These are phyloP conservation scores for Fusarium solani-melongenae DNA, from an alignment of 2,329 filamentous ascomycete species.

Conservation along the genomic window DNA sequence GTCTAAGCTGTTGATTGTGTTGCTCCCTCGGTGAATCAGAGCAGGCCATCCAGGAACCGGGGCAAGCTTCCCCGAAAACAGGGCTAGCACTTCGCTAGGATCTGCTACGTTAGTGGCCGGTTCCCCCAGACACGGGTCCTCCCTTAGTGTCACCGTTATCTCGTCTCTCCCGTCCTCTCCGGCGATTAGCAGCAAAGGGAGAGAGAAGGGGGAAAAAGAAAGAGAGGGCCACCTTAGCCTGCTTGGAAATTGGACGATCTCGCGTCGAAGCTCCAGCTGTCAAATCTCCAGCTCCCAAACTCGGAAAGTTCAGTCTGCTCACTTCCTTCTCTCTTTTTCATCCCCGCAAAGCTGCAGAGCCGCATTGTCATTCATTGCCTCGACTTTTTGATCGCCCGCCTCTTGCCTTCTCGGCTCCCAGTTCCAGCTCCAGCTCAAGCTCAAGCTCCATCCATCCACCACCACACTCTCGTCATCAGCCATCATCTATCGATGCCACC, in stretches of 20 bases:
- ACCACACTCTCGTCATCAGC: slow-evolving; percentile 14
- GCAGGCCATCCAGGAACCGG: slow-evolving; percentile 12
- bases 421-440: background rate
- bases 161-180: background rate
- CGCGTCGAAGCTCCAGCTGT: background rate
- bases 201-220: background rate
- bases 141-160: slow-evolving; percentile 21
- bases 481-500: slow-evolving; percentile 15
- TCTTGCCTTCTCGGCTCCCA: background rate
- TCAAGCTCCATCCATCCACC: background rate
- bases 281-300: background rate
- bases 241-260: background rate
- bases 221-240: background rate
- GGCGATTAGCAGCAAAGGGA: background rate
- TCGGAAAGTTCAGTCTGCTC: background rate
- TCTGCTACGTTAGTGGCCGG: slow-evolving; percentile 27
- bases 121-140: slow-evolving; percentile 20
- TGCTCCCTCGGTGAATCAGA: slow-evolving; percentile 18
- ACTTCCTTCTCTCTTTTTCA: slow-evolving; percentile 15
- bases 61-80: slow-evolving; percentile 8
- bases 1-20: background rate
- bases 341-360: slow-evolving; percentile 23
- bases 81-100: slow-evolving; percentile 27
- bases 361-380: slow-evolving; percentile 10
- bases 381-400: slow-evolving; percentile 7